Evolutionary conservation across 1,284 basidiomycete genomes (phyloP).

Genomic region (Ceratobasidium sp.): DNA sequence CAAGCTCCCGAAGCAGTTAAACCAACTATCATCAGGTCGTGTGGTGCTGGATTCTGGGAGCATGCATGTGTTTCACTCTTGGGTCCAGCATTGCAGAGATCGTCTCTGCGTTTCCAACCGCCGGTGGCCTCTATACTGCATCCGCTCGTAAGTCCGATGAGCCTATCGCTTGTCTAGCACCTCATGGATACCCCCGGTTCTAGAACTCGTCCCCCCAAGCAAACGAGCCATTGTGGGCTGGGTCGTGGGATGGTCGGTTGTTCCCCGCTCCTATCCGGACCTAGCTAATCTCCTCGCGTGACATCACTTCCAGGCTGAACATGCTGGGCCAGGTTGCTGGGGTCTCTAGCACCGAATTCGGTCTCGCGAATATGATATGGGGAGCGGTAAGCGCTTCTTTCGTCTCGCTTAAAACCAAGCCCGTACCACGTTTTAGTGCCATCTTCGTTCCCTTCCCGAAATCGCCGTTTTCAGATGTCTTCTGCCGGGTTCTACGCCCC

Average conservation of each 20-base stretch:
- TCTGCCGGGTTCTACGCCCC: conserved; percentile 45
- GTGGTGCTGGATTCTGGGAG: conserved; percentile 81
- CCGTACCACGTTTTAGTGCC: neutral
- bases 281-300: conserved; percentile 44
- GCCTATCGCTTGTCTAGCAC: conserved; percentile 68
- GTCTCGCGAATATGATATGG: conserved; percentile 89
- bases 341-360: conserved; percentile 88
- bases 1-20: conserved; percentile 16
- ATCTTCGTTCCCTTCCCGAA: conserved; percentile 16
- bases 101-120: conserved; percentile 83
- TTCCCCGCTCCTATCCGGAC: neutral
- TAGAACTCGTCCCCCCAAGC: conserved; percentile 73
- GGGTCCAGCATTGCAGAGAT: conserved; percentile 81
- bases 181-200: conserved; percentile 57
- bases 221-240: conserved; percentile 69
- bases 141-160: conserved; percentile 44
- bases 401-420: neutral
- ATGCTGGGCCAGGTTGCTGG: conserved; percentile 89
- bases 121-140: conserved; percentile 75
- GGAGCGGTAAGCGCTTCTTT: conserved; percentile 65
- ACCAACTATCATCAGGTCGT: conserved; percentile 62
- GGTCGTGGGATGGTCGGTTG: conserved; percentile 71
- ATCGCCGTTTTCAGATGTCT: conserved; percentile 49
- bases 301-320: conserved; percentile 67
- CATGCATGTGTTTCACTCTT: conserved; percentile 78